Evolutionary conservation across 306 rosid species (phyloP).

Genomic region (Vigna reflexopilosa): DNA sequence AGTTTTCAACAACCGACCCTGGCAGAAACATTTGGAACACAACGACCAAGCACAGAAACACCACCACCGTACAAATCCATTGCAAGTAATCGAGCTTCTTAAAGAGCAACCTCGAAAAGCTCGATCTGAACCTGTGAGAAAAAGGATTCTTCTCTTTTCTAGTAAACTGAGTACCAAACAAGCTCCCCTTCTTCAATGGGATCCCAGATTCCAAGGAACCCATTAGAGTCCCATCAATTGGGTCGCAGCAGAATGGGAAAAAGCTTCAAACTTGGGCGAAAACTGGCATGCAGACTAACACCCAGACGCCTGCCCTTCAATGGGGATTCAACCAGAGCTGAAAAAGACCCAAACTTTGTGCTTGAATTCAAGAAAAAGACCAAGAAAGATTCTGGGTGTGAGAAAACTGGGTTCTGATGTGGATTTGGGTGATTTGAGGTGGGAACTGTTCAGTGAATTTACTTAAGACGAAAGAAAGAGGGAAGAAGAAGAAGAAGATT

Average conservation of each 20-base stretch:
- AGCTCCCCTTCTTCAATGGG: slow-evolving; percentile 75
- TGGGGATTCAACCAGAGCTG: slow-evolving; percentile 27
- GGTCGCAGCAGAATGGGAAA: slow-evolving; percentile 10
- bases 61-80: slow-evolving; percentile 90
- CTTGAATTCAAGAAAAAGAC: slow-evolving; percentile 26
- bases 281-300: slow-evolving; percentile 40
- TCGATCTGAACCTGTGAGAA: slow-evolving; percentile 86
- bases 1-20: slow-evolving; percentile 72
- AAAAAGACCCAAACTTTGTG: slow-evolving; percentile 33
- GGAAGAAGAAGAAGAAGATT: slow-evolving; percentile 23
- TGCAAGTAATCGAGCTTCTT: slow-evolving; percentile 88
- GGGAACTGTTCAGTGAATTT: slow-evolving; percentile 31
- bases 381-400: slow-evolving; percentile 51
- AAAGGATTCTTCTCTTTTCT: slow-evolving; percentile 69
- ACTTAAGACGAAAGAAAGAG: slow-evolving; percentile 8
- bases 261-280: slow-evolving; percentile 44
- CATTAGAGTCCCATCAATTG: slow-evolving; percentile 79
- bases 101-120: slow-evolving; percentile 76
- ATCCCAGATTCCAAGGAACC: slow-evolving; percentile 82
- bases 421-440: slow-evolving; percentile 39
- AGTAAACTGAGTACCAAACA: slow-evolving; percentile 56
- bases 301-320: slow-evolving; percentile 39
- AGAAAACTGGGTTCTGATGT: slow-evolving; percentile 42
- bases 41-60: slow-evolving; percentile 79
- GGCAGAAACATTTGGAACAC: slow-evolving; percentile 90